Base-by-base conservation (phyloP, 2,329 filamentous ascomycete species). In the Atkinsonella hypoxylon region DNA sequence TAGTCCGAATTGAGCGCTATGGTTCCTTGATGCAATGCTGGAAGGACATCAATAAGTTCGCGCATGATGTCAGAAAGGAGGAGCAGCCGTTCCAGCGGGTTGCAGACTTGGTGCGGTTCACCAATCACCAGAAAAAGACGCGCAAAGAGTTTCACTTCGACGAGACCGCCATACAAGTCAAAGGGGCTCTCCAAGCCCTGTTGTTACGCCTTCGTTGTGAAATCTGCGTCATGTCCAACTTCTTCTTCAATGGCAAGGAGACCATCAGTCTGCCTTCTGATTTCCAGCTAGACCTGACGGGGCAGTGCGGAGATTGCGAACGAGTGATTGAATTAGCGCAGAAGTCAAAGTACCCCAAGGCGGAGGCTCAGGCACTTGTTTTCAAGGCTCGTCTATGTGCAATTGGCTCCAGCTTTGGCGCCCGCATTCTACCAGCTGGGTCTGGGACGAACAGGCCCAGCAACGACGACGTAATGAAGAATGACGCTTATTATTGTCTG, bases 1-100 rank as follows among this genome's bases (percentile, higher is more conserved):
- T 20, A 1, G 39, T 4, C 17, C 22, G 11, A 1, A n/a, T 12
- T 1, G 34, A 12, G 26, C 46, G 46, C 22, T 48, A 48, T 13
- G 26, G 26, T 11, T 32, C 2, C 6, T 18, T 48, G 26, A 32
- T 48, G 52, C 6, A 43, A 54, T 13, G 30, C 22, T 55, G 58
- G 54, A 47, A 30, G 3, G 38, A 45, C 4, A 53, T 60, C 2
- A 20, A 47, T 11, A 17, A 13, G 9, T 57, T 56, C 26, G 36
- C 52, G 3, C 45, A 44, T 0, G 57, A 65, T 31, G 69, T 76
- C 0, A 55, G 55, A 17, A 58, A 59, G 30, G 69, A 76, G 10
- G 74, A 78, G 55, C 73, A 78, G 55, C 74, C 75, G 0, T 75
- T 73, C 51, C 68, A 72, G 34, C 65, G 65, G 0, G 72, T 79